Conservation (phyloP, 805 yeast genomes). For the Saturnispora sanitii region DNA sequence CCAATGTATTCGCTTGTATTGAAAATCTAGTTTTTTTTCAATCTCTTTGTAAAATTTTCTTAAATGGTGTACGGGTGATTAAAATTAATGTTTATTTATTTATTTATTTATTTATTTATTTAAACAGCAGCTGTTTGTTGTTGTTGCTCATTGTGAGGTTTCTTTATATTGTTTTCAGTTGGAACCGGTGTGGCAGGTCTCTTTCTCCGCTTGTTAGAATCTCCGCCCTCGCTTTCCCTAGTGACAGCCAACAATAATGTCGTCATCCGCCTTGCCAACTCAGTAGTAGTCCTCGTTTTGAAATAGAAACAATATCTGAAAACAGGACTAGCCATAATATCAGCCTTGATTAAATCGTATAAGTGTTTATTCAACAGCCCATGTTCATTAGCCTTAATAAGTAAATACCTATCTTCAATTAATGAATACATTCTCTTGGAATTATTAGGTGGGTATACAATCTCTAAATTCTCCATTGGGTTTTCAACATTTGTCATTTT, state of each 20-base stretch:
- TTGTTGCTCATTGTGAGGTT: neutral
- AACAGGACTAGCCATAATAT: slow-evolving; percentile 45
- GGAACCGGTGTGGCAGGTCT: neutral
- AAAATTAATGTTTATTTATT: neutral
- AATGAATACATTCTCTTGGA: slow-evolving; percentile 65
- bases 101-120: neutral
- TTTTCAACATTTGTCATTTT: slow-evolving; percentile 46
- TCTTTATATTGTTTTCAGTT: slow-evolving; percentile 2
- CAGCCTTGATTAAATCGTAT: slow-evolving; percentile 56
- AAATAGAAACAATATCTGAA: slow-evolving; percentile 71
- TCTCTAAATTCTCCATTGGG: slow-evolving; percentile 52
- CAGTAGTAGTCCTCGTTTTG: slow-evolving; percentile 61
- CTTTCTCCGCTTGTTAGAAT: slow-evolving; percentile 37
- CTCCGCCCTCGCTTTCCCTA: slow-evolving; percentile 56
- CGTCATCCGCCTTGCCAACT: slow-evolving; percentile 57
- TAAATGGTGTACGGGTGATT: neutral
- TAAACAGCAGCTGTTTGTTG: too few species aligned
- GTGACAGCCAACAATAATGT: slow-evolving; percentile 60
- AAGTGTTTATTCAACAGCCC: slow-evolving; percentile 54
- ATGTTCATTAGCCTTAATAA: slow-evolving; percentile 50
- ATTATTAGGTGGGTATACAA: slow-evolving; percentile 76
- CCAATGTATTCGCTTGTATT: slow-evolving; percentile 5
- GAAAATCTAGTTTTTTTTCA: neutral
- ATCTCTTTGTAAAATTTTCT: neutral
- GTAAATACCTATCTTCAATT: slow-evolving; percentile 58